These are phyloP conservation scores for Gaeumannomyces sp. DNA, from an alignment of 2,329 filamentous ascomycete species.

Conservation along the genomic window DNA sequence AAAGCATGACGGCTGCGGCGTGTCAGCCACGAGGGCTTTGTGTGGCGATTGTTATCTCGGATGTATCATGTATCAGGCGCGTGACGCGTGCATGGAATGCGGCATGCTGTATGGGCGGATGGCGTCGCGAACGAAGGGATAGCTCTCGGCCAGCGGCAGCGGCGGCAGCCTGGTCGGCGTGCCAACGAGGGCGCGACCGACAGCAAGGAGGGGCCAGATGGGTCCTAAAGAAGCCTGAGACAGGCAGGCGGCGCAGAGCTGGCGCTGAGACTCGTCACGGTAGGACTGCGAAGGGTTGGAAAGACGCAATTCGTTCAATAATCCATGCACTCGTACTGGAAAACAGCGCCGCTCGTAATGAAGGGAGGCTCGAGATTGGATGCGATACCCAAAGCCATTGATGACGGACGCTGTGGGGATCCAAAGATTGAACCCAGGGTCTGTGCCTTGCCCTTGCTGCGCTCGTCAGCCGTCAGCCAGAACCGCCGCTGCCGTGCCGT, in stretches of 20 bases:
- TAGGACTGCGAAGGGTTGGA: background rate
- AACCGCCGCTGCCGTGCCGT: background rate
- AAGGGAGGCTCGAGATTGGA: background rate
- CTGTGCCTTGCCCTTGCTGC: background rate
- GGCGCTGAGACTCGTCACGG: too few relatives aligned
- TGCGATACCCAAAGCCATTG: background rate
- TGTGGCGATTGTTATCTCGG: background rate
- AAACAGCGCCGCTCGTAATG: background rate
- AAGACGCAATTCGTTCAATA: background rate
- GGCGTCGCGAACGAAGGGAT: too few relatives aligned
- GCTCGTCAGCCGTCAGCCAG: background rate
- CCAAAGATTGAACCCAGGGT: background rate
- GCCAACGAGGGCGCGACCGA: background rate
- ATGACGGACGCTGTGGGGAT: background rate
- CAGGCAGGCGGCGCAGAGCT: background rate
- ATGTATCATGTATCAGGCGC: too few relatives aligned
- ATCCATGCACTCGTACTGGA: background rate
- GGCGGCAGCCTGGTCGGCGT: too few relatives aligned
- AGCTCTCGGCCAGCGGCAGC: too few relatives aligned
- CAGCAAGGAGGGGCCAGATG: background rate
- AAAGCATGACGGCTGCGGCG: conserved; percentile 6
- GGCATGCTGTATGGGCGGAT: too few relatives aligned
- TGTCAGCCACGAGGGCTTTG: conserved; percentile 1
- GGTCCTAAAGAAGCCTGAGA: background rate
- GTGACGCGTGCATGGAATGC: background rate